A percentile compares a stretch with the other conserved stretches of the same genome.
These are phyloP conservation scores for Rhodotorula sp. DNA, from an alignment of 1,284 basidiomycete species.

Conservation along the genomic window DNA sequence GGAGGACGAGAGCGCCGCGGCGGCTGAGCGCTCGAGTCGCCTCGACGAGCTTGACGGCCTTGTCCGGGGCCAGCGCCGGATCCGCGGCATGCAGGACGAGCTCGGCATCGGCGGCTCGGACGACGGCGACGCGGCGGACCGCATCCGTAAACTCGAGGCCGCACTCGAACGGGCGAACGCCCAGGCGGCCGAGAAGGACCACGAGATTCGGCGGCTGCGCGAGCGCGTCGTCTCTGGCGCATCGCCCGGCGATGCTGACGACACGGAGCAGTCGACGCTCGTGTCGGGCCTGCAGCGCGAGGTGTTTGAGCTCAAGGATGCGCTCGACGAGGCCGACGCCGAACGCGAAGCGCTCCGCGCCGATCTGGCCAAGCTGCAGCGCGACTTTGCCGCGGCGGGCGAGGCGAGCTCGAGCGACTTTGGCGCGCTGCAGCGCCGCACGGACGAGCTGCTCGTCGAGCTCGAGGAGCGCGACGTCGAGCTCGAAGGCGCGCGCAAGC, in stretches of 20 bases:
- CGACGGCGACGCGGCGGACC: not conserved
- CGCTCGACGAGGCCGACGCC: constrained; percentile 47
- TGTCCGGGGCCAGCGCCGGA: constrained; percentile 23
- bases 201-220: constrained; percentile 23
- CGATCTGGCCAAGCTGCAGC: constrained; percentile 49
- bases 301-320: constrained; percentile 55
- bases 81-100: constrained; percentile 25
- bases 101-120: constrained; percentile 5
- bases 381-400: constrained; percentile 43
- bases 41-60: constrained; percentile 23
- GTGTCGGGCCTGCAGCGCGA: constrained; percentile 54
- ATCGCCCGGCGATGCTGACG: not conserved
- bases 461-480: constrained; percentile 48
- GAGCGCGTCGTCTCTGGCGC: constrained; percentile 15
- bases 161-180: constrained; percentile 56
- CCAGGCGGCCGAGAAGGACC: constrained; percentile 53
- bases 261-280: constrained; percentile 40
- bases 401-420: constrained; percentile 41
- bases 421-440: constrained; percentile 50
- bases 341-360: constrained; percentile 40
- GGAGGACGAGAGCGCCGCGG: constrained; percentile 5
- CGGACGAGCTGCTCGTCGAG: constrained; percentile 38
- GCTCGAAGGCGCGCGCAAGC: constrained; percentile 35
- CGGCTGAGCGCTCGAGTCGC: constrained; percentile 12
- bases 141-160: constrained; percentile 24